phyloP scores from a whole-genome alignment of 2,329 filamentous ascomycete species.

The Trichoderma guizhouense region DNA sequence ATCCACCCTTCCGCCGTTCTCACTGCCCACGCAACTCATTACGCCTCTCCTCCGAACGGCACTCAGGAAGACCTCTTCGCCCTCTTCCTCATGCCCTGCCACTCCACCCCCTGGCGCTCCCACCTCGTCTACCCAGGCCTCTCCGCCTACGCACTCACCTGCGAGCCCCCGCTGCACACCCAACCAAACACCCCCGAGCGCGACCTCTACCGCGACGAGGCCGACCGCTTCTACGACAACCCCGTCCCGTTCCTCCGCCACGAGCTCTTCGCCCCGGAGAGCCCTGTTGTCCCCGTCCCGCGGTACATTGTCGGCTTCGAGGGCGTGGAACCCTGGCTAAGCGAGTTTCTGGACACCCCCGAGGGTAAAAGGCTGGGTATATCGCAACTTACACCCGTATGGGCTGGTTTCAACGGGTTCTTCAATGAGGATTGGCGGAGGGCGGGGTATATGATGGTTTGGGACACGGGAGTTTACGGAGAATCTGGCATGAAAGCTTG shows the following conservation, averaged over 20 bases:
- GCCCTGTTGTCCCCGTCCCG: conserved; percentile 36
- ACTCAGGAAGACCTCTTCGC: conserved; percentile 53
- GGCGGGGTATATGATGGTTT: conserved; percentile 56
- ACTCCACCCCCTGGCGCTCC: conserved; percentile 92
- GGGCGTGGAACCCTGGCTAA: conserved; percentile 49
- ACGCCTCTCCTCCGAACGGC: conserved; percentile 25
- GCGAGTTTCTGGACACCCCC: conserved; percentile 42
- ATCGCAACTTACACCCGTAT: conserved; percentile 45
- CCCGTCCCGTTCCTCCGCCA: conserved; percentile 50
- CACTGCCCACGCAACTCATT: conserved; percentile 23
- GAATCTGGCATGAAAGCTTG: conserved; percentile 13
- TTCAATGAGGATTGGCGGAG: conserved; percentile 62
- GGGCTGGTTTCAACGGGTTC: conserved; percentile 57
- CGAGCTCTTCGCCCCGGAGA: conserved; percentile 44
- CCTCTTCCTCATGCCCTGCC: conserved; percentile 91
- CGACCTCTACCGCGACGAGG: conserved; percentile 75
- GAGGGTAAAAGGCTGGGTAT: conserved; percentile 39
- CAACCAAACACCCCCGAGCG: conserved; percentile 59
- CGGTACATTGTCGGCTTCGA: conserved; percentile 61
- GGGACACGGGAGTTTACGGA: conserved; percentile 47
- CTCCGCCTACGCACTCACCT: conserved; percentile 79
- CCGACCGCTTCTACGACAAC: conserved; percentile 82
- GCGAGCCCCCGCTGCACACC: conserved; percentile 78
- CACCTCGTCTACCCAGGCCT: conserved; percentile 75
- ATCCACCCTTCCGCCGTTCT: conserved; percentile 42